Evolutionary conservation across 1,284 basidiomycete genomes (phyloP), one percentile per base, ranked within the genome.

Genomic region (Ceratobasidium sp.): DNA sequence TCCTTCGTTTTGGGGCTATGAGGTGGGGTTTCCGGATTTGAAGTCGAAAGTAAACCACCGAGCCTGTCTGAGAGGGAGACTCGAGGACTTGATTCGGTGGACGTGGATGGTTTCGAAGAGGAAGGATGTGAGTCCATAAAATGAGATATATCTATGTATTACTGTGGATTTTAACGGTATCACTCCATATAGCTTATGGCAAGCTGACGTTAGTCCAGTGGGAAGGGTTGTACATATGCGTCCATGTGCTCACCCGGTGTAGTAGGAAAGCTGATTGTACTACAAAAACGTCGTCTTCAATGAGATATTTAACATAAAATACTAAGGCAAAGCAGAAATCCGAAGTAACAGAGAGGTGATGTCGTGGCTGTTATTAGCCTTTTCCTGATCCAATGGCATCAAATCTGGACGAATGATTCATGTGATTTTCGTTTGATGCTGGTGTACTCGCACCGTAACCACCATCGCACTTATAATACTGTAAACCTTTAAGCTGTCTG

Each of bases 71-170:
- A 64, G 10, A 64, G 60, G 20, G 60, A 64, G 34, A 34, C 34
- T 32, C 60, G 60, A 40, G 60, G 60, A 13, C 60, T 64, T 25
- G 60, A 40, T 42, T 64, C 60, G 22, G 60, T 49, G 7, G 60
- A 64, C 25, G n/a, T 64, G 35, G 60, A 40, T 17, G 47, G 35
- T 40, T 34, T 38, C 8, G 60, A 25, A 13, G n/a, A 29, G 6
- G 43, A n/a, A 27, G 47, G 10, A n/a, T 56, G 1, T 29, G 56
- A 15, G 42, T 64, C 60, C 60, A 64, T 64, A 32, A 34, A 7
- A 40, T 40, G 7, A 40, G 38, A 8, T 8, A 8, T 40, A 40
- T 17, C 38, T 8, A 40, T 7, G 38, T 8, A 40, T 40, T 7
- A 8, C 38, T 17, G 38, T 7, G 38, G 38, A 40, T 7, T 40